Conservation (phyloP, 2,329 filamentous ascomycete species). For the Septoria petroselini region DNA sequence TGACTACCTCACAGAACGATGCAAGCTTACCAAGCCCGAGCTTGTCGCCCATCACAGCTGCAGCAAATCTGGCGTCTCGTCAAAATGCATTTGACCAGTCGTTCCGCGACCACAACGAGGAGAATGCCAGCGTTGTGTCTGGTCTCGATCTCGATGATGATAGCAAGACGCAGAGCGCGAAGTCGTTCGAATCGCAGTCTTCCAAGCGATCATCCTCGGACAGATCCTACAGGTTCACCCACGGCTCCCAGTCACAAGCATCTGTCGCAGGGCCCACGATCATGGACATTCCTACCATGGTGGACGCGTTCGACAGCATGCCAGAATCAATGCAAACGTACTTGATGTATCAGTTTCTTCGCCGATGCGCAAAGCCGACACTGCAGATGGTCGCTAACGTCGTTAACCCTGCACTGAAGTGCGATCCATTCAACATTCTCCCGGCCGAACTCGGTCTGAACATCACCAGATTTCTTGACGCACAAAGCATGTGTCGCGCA, state of each 20-base stretch:
- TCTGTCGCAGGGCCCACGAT: slow-evolving; percentile 42
- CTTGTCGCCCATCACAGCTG: slow-evolving; percentile 82
- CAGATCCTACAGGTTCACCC: slow-evolving; percentile 20
- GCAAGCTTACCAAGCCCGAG: slow-evolving; percentile 92
- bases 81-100: slow-evolving; percentile 37
- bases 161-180: slow-evolving; percentile 26
- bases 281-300: slow-evolving; percentile 78
- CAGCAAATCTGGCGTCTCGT: slow-evolving; percentile 55
- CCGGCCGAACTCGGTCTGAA: slow-evolving; percentile 85
- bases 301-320: slow-evolving; percentile 88
- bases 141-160: slow-evolving; percentile 37
- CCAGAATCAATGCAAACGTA: slow-evolving; percentile 89
- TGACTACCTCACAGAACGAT: slow-evolving; percentile 74
- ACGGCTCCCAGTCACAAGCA: slow-evolving; percentile 12
- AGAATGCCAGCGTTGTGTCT: slow-evolving; percentile 35
- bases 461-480: slow-evolving; percentile 80
- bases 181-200: slow-evolving; percentile 29
- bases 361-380: slow-evolving; percentile 81
- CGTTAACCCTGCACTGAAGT: slow-evolving; percentile 91
- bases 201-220: slow-evolving; percentile 13
- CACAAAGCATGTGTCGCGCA: slow-evolving; percentile 80
- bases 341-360: slow-evolving; percentile 93
- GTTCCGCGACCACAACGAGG: slow-evolving; percentile 35
- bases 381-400: slow-evolving; percentile 84
- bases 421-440: slow-evolving; percentile 81